Percentiles rank a stretch among this genome's conserved stretches.
phyloP scores from a whole-genome alignment of 2,329 filamentous ascomycete genomes.

The Emergomyces pasteurianus region DNA sequence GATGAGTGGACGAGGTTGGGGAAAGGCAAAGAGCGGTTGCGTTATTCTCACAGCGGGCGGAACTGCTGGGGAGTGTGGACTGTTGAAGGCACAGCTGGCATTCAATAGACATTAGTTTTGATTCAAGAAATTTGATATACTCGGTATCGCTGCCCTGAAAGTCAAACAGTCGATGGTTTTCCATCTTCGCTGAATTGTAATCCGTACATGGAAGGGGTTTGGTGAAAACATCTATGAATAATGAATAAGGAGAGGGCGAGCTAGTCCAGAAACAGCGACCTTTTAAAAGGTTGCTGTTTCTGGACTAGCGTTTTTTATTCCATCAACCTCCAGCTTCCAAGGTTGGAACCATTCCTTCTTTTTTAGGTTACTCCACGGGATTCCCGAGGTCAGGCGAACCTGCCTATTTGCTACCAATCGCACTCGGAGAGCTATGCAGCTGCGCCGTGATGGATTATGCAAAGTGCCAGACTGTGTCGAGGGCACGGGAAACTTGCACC shows the following conservation, averaged over 20 bases:
- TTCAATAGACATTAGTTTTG: neutral
- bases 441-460: neutral
- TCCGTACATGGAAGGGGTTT: neutral
- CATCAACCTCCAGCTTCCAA: no score
- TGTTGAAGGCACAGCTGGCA: neutral
- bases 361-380: no score
- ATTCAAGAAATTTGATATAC: neutral
- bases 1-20: neutral
- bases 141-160: neutral
- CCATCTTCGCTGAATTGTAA: neutral
- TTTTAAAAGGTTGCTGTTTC: neutral
- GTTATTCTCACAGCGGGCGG: neutral
- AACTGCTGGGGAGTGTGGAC: neutral
- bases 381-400: no score
- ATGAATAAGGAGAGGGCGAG: neutral
- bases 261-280: neutral
- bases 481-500: neutral
- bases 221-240: neutral
- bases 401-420: no score
- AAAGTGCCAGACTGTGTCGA: neutral
- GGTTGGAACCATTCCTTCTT: no score
- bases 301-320: neutral
- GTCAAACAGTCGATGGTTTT: neutral
- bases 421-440: no score
- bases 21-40: neutral